A percentile compares a stretch with the other conserved stretches of the same genome.
Evolutionary conservation across 768 basidiomycete species (phyloP).

Genomic region (Termitomyces sp.): DNA sequence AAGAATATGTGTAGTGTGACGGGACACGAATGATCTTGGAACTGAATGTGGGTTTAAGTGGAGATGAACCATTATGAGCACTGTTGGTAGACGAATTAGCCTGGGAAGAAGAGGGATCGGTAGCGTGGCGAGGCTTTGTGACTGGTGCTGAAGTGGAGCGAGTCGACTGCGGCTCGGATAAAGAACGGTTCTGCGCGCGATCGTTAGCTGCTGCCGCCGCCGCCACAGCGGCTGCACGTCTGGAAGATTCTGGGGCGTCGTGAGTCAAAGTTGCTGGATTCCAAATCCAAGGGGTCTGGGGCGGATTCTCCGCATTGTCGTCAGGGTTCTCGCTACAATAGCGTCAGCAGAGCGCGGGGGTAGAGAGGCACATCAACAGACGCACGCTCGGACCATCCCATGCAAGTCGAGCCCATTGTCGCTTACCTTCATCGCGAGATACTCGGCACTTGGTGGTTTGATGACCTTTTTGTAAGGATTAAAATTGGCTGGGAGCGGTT

Average conservation of each 20-base stretch:
- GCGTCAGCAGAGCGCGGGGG: background rate
- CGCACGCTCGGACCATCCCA: conserved; percentile 62
- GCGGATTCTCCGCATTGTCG: conserved; percentile 15
- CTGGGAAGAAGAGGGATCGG: conserved; percentile 9
- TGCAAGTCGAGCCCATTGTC: conserved; percentile 63
- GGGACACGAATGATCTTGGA: conserved; percentile 66
- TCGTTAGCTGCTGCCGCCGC: conserved; percentile 10
- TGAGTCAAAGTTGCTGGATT: conserved; percentile 41
- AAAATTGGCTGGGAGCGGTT: conserved; percentile 18
- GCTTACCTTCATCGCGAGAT: conserved; percentile 50
- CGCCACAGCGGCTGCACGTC: conserved; percentile 9
- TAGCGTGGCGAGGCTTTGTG: conserved; percentile 7
- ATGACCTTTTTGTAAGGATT: conserved; percentile 65
- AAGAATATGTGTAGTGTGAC: conserved; percentile 34
- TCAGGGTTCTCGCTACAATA: conserved; percentile 27
- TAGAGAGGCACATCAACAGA: conserved; percentile 8
- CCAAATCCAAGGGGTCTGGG: conserved; percentile 74
- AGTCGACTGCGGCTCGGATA: conserved; percentile 17
- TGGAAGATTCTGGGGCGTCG: conserved; percentile 17
- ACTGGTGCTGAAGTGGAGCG: background rate
- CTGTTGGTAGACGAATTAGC: conserved; percentile 2
- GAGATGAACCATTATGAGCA: conserved; percentile 5
- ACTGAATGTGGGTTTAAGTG: conserved; percentile 62
- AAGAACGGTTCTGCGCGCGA: conserved; percentile 15
- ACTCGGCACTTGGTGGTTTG: conserved; percentile 58